Evolutionary conservation across 2,329 filamentous ascomycete genomes (phyloP), one percentile per base, ranked within the genome.

Genomic region (Penicillium occitanis): DNA sequence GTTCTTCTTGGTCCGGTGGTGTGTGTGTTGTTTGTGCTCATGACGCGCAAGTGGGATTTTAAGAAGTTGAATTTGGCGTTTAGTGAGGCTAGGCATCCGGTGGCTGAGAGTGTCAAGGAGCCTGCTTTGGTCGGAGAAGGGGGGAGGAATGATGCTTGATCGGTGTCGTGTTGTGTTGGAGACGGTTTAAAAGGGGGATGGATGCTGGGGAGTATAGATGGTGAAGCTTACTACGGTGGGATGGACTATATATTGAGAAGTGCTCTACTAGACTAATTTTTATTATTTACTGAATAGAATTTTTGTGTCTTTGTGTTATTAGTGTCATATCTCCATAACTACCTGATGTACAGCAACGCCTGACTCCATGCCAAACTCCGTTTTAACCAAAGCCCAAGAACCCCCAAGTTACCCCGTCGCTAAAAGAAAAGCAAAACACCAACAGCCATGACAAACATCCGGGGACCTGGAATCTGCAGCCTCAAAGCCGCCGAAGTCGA

Each of bases 1-100:
- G 42, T 84, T 10, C 74, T 86, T 5, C 71, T 85, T 67, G 65
- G 85, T 2, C 81, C 83, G 11, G 78, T 80, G 17, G 68, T 83
- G 13, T 75, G 80, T 48, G 71, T 73, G 85, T 5, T 77, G 14
- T 57, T 64, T 53, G 50, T 64, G n/a, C 2, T 64, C 6, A 57
- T 58, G 51, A 40, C 83, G 11, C 76, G 79, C 67, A 75, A 73
- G 25, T 86, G 85, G 84, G 84, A 87, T 73, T 86, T 84, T 68
- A 76, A 76, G 67, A 73, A 75, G 40, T 74, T 87, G 66, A 84
- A 84, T 74, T 72, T 87, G 48, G 78, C 80, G 84, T 86, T 61
- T 53, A 44, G n/a, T 57, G 68, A 50, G 44, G 61, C n/a, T 61
- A 61, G 19, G 8, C 30, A 50, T 61, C 58, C 14, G 22, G 40